Conservation (phyloP, 345 rosid species). For the Arabis hirsuta region DNA sequence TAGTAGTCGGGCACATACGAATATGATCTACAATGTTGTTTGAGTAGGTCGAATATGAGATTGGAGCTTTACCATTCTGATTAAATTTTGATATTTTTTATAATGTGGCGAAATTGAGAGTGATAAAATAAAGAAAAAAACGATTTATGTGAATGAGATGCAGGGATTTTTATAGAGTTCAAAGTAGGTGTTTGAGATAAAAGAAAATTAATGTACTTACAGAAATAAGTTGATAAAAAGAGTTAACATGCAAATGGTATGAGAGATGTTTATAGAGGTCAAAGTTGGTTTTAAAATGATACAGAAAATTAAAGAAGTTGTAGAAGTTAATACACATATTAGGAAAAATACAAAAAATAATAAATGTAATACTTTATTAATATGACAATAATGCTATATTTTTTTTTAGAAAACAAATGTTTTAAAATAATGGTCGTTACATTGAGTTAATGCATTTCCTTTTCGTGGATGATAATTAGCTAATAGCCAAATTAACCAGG, state of each 20-base stretch:
- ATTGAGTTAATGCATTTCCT: slow-evolving; percentile 3
- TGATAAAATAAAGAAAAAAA: not conserved
- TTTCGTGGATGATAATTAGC: not conserved
- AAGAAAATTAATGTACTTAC: not conserved
- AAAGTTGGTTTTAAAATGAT: not conserved
- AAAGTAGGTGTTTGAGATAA: not conserved
- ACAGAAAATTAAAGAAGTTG: not conserved
- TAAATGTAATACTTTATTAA: not conserved
- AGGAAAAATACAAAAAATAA: slow-evolving; percentile 8
- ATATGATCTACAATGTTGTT: slow-evolving; percentile 16
- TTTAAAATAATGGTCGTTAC: not conserved
- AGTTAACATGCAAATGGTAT: not conserved
- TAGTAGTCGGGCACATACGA: not conserved
- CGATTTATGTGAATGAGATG: slow-evolving; percentile 2
- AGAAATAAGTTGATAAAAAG: not conserved
- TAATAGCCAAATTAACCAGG: not conserved
- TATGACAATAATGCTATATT: not conserved
- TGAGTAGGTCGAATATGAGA: slow-evolving; percentile 14
- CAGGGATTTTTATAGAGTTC: slow-evolving; percentile 13
- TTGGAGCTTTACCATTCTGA: slow-evolving; percentile 7
- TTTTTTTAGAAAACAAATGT: not conserved
- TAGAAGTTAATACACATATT: not conserved
- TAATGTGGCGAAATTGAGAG: not conserved
- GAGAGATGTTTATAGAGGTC: not conserved
- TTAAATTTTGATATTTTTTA: not conserved